phyloP scores from a whole-genome alignment of 75 land plant genomes.

The Pinus albicaulis region DNA sequence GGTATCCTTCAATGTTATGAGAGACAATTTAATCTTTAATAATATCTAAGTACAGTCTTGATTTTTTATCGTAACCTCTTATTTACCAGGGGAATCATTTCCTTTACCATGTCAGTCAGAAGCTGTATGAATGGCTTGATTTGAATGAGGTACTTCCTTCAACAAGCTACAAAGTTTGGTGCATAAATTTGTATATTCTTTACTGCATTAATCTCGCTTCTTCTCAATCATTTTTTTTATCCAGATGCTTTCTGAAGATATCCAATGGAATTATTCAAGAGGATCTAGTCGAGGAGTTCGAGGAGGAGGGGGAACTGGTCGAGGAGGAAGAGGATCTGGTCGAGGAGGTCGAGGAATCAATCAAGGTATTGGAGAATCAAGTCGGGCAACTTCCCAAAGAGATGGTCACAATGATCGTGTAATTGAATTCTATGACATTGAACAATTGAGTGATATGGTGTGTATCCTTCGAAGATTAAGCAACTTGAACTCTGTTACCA shows the following conservation, averaged over 20 bases:
- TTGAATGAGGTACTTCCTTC: conserved; percentile 4
- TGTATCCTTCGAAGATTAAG: neutral
- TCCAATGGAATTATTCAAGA: neutral
- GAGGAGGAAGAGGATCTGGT: no score
- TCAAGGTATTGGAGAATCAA: no score
- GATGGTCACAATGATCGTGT: no score
- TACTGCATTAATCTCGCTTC: neutral
- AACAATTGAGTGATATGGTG: neutral
- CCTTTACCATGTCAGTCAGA: neutral
- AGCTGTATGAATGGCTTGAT: conserved; percentile 5
- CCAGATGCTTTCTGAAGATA: conserved; percentile 2
- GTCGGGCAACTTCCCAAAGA: no score
- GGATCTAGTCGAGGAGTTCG: no score
- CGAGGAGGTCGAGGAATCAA: no score
- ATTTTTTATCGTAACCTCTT: neutral
- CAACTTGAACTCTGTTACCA: neutral
- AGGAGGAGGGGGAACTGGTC: no score
- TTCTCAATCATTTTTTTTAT: neutral
- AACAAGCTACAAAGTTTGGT: neutral
- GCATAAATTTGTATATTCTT: neutral
- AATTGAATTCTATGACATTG: neutral
- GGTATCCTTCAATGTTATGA: neutral
- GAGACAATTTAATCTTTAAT: neutral
- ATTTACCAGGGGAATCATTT: conserved; percentile 1
- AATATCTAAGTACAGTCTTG: neutral